Percentiles rank a stretch among this genome's conserved stretches.
phyloP scores from a whole-genome alignment of 2,329 filamentous ascomycete genomes.

The Coniochaeta pulveracea region DNA sequence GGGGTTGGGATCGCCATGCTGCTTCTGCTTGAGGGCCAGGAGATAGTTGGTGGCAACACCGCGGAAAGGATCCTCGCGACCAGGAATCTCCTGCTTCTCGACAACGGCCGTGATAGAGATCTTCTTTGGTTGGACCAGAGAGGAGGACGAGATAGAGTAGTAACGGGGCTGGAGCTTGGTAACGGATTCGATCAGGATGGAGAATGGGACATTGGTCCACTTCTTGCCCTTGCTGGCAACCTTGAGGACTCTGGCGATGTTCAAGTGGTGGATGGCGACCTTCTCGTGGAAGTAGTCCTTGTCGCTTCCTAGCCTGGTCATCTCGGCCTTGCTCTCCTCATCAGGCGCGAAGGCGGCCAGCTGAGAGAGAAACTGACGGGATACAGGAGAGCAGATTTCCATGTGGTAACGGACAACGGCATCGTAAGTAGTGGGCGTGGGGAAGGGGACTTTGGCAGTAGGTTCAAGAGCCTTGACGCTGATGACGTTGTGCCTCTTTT shows the following conservation, averaged over 20 bases:
- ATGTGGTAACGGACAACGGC: conserved; percentile 89
- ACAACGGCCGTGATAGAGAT: conserved; percentile 94
- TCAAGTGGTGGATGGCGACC: conserved; percentile 70
- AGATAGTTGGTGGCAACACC: conserved; percentile 97
- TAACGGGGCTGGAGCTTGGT: conserved; percentile 95
- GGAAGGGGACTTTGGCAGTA: conserved; percentile 95
- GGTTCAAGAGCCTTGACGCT: conserved; percentile 84
- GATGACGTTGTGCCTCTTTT: conserved; percentile 74
- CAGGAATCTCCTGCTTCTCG: conserved; percentile 68
- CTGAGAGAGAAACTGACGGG: conserved; percentile 84
- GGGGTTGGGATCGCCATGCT: conserved; percentile 75
- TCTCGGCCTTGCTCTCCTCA: conserved; percentile 74
- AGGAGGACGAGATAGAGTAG: conserved; percentile 98
- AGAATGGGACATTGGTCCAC: conserved; percentile 85
- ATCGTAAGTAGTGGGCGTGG: conserved; percentile 92
- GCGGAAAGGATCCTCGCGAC: conserved; percentile 68
- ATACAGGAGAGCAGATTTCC: conserved; percentile 91
- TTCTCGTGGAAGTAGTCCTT: conserved; percentile 92
- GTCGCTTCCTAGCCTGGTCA: conserved; percentile 79
- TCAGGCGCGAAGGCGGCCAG: conserved; percentile 83
- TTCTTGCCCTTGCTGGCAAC: conserved; percentile 59
- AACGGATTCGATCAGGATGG: conserved; percentile 83
- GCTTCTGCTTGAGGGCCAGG: conserved; percentile 89
- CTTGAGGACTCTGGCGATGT: conserved; percentile 77
- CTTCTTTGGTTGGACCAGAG: conserved; percentile 84